Percentiles rank a stretch among this genome's conserved stretches.
Evolutionary conservation across 495 filamentous ascomycete genomes (phyloP).

Genomic region (Penicillium fimorum): DNA sequence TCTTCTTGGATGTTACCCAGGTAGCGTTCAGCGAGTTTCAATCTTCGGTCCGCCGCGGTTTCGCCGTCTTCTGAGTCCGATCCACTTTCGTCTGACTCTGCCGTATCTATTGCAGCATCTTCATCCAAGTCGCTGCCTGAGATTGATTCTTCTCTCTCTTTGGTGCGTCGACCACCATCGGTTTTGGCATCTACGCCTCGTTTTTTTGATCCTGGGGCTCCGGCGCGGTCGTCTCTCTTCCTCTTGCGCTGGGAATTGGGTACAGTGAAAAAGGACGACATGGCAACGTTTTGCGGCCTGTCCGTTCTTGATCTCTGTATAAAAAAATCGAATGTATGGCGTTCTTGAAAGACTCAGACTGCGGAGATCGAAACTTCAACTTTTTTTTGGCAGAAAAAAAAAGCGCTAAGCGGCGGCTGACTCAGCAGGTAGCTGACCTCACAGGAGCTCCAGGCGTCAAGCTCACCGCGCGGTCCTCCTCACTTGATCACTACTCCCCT

Average conservation of each 20-base stretch:
- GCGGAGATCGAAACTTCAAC: slow-evolving; percentile 28
- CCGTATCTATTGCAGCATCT: slow-evolving; percentile 48
- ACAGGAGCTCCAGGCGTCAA: slow-evolving; percentile 46
- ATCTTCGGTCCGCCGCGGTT: slow-evolving; percentile 80
- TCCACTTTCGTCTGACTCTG: slow-evolving; percentile 44
- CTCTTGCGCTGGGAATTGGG: slow-evolving; percentile 77
- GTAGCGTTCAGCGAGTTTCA: slow-evolving; percentile 90
- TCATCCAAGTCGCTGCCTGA: slow-evolving; percentile 80
- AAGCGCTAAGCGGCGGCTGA: slow-evolving; percentile 38
- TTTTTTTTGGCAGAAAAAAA: slow-evolving; percentile 47
- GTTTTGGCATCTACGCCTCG: slow-evolving; percentile 45
- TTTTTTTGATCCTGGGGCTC: slow-evolving; percentile 54
- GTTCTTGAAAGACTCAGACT: slow-evolving; percentile 15
- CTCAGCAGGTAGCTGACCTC: slow-evolving; percentile 41
- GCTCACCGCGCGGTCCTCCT: slow-evolving; percentile 43
- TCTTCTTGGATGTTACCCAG: slow-evolving; percentile 84
- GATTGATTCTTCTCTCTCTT: slow-evolving; percentile 63
- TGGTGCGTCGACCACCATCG: slow-evolving; percentile 26
- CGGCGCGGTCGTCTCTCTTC: slow-evolving; percentile 59
- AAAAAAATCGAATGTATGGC: slow-evolving; percentile 7
- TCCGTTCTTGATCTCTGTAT: slow-evolving; percentile 6
- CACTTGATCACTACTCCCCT: slow-evolving; percentile 17
- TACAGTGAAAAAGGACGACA: slow-evolving; percentile 86
- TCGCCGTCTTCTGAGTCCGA: slow-evolving; percentile 65
- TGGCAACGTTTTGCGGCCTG: slow-evolving; percentile 29